Base-by-base conservation (phyloP, 2,329 filamentous ascomycete genomes). In the Ophiosphaerella korrae region DNA sequence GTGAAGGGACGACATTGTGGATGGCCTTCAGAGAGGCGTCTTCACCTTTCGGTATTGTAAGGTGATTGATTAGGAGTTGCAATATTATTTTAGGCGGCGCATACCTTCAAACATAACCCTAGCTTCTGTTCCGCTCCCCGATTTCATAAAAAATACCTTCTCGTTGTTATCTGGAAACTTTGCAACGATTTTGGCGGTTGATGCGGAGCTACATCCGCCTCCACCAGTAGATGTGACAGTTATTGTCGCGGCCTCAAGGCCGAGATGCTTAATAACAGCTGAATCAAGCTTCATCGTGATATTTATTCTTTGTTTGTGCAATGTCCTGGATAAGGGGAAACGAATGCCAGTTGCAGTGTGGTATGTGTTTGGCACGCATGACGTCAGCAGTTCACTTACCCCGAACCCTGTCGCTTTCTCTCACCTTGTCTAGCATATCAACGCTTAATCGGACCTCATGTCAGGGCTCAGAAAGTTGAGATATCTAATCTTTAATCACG, bases 21-120 rank as follows among this genome's bases (percentile, higher is more conserved):
- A 97, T 89, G 46, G 91, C 89, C 67, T 92, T 92, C 47, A 97
- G 84, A 2, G 90, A 95, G 42, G 84, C 83, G 68, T 91, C 88
- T 74, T 97, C 93, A 53, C 92, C 90, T 84, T 21, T 60, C 11
- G 40, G 23, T 11, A 23, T 29, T 42, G 40, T 67, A 43, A 64
- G 54, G 51, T 21, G 3, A 24, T 49, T 33, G 39, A 16, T 24
- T 45, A 32, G 34, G 9, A 18, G 1, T 18, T 18, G 48, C 31
- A 18, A 23, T 7, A 9, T 34, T 5, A 14, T 23, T 16, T 13
- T 1, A 3, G 24, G 11, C 9, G 8, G 23, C 8, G 14, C 43
- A 3, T 48, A 86, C 86, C 88, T 73, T 78, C 75, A 66, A 92
- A 92, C 88, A 92, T 92, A 32, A 80, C 58, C 40, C 83, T 81